phyloP scores from a whole-genome alignment of 495 filamentous ascomycete genomes.

The Umbilicaria muhlenbergii region DNA sequence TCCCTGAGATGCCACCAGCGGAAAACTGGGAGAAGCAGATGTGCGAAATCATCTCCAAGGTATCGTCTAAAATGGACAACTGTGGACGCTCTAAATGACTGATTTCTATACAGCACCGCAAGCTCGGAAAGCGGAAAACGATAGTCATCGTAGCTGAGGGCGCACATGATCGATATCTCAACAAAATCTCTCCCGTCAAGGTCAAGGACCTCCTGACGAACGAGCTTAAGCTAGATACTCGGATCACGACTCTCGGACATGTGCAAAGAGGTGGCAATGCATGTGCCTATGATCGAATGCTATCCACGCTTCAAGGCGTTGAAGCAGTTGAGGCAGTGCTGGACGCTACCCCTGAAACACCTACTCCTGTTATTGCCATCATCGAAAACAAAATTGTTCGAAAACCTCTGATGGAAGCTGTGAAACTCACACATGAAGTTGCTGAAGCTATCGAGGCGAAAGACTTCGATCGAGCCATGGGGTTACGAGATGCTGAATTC shows the following conservation, averaged over 20 bases:
- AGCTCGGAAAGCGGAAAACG: constrained; percentile 85
- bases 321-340: constrained; percentile 96
- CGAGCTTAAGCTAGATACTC: constrained; percentile 69
- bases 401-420: constrained; percentile 77
- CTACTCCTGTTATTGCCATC: constrained; percentile 88
- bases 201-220: constrained; percentile 81
- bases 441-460: constrained; percentile 62
- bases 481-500: constrained; percentile 81
- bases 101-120: constrained; percentile 53
- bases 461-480: constrained; percentile 76
- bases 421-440: constrained; percentile 68
- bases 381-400: constrained; percentile 96
- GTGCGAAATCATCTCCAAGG: constrained; percentile 65
- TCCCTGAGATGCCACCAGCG: constrained; percentile 84
- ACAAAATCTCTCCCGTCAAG: constrained; percentile 61
- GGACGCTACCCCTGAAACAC: constrained; percentile 72
- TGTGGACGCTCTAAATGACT: constrained; percentile 11
- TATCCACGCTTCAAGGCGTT: constrained; percentile 85
- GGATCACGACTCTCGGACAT: constrained; percentile 90
- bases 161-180: constrained; percentile 71
- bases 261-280: constrained; percentile 88
- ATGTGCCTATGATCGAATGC: constrained; percentile 86
- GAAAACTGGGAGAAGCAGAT: constrained; percentile 85
- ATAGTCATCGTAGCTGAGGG: constrained; percentile 97
- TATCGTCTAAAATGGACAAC: constrained; percentile 19